A percentile compares a stretch with the other conserved stretches of the same genome.
phyloP scores from a whole-genome alignment of 208 protist genomes.

The Leishmania tarentolae region DNA sequence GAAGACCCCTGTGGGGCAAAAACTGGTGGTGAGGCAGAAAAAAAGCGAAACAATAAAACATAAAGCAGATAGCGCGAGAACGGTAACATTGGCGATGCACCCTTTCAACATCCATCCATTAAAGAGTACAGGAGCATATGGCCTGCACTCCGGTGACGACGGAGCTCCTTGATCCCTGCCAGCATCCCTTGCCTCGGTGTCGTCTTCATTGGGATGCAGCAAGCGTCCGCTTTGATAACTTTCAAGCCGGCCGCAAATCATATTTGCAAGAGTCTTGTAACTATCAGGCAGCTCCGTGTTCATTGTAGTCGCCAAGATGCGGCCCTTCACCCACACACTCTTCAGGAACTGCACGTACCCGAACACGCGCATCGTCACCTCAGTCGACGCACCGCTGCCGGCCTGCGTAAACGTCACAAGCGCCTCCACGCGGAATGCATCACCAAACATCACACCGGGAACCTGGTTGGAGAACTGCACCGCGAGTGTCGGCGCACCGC shows the following conservation, averaged over 20 bases:
- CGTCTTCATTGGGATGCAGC: not conserved
- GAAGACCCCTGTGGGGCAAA: not conserved
- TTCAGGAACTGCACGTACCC: constrained; percentile 62
- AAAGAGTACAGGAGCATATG: constrained; percentile 4
- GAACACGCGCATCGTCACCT: constrained; percentile 30
- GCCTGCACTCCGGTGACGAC: not conserved
- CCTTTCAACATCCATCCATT: not conserved
- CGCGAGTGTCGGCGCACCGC: constrained; percentile 46
- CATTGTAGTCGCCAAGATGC: constrained; percentile 41
- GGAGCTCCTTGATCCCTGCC: not conserved
- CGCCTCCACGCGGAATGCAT: constrained; percentile 63
- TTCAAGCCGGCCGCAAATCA: constrained; percentile 31
- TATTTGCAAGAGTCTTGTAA: constrained; percentile 35
- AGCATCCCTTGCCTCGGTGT: not conserved
- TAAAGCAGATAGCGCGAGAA: constrained; percentile 1
- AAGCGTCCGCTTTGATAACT: constrained; percentile 8
- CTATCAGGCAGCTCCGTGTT: constrained; percentile 43
- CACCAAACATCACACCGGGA: constrained; percentile 56
- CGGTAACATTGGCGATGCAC: not conserved
- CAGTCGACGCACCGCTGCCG: constrained; percentile 29
- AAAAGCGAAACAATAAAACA: constrained; percentile 10
- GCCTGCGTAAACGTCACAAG: constrained; percentile 48
- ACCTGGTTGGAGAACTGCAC: constrained; percentile 71
- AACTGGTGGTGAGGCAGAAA: constrained; percentile 6
- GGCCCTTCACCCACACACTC: constrained; percentile 49